Conservation (phyloP, 805 yeast genomes). For the Schwanniomyces sp. region DNA sequence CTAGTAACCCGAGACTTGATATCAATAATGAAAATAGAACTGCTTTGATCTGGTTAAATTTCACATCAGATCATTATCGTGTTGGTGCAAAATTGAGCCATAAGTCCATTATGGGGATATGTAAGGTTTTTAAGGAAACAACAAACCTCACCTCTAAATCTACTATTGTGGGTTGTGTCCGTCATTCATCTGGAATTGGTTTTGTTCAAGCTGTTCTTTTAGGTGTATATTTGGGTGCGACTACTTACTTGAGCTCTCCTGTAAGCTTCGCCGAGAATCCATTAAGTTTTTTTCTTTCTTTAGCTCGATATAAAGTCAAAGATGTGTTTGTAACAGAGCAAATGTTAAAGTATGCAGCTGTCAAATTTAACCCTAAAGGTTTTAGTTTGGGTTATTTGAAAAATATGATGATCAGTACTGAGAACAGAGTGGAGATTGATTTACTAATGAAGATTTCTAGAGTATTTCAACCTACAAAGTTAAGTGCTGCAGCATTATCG, state of each 20-base stretch:
- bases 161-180: slow-evolving; percentile 82
- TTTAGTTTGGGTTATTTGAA: slow-evolving; percentile 62
- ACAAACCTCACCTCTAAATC: slow-evolving; percentile 73
- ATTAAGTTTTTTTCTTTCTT: slow-evolving; percentile 61
- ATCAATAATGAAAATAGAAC: slow-evolving; percentile 38
- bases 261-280: slow-evolving; percentile 78
- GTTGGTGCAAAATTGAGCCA: slow-evolving; percentile 61
- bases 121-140: slow-evolving; percentile 89
- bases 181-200: slow-evolving; percentile 84
- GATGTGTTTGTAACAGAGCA: slow-evolving; percentile 84
- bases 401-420: slow-evolving; percentile 82
- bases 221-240: slow-evolving; percentile 84
- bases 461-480: slow-evolving; percentile 60
- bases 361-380: slow-evolving; percentile 58
- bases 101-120: slow-evolving; percentile 65
- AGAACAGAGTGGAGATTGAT: slow-evolving; percentile 68
- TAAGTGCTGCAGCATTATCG: slow-evolving; percentile 69
- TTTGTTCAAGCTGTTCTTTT: slow-evolving; percentile 80
- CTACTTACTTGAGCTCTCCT: slow-evolving; percentile 80
- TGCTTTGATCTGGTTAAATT: slow-evolving; percentile 65
- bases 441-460: slow-evolving; percentile 57
- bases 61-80: slow-evolving; percentile 70
- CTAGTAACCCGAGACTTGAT: slow-evolving; percentile 15
- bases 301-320: slow-evolving; percentile 77
- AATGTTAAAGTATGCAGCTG: slow-evolving; percentile 74